Percentiles rank a stretch among this genome's conserved stretches.
Evolutionary conservation across 192 early-diverging fungal genomes (phyloP).

Genomic region (Allomyces macrogynus): DNA sequence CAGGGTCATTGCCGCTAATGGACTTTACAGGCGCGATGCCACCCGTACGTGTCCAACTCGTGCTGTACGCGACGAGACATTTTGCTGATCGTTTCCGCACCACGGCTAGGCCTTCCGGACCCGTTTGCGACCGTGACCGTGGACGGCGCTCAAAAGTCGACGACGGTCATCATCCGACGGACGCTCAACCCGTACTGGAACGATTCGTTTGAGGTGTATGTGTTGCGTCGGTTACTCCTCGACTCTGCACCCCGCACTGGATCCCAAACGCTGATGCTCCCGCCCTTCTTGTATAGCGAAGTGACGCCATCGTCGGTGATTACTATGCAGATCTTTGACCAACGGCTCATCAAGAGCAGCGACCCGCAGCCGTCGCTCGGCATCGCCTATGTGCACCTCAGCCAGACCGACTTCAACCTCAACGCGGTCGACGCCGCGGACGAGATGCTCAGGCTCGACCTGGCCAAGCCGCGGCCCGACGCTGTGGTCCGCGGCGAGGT

Average conservation of each 20-base stretch:
- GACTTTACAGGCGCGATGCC: constrained; percentile 73
- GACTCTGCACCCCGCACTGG: neutral
- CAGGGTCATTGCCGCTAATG: constrained; percentile 69
- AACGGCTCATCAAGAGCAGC: constrained; percentile 83
- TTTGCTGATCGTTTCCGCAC: neutral
- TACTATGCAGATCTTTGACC: constrained; percentile 92
- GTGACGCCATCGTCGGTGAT: constrained; percentile 56
- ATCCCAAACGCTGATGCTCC: neutral
- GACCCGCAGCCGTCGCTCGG: constrained; percentile 68
- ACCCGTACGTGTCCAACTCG: constrained; percentile 38
- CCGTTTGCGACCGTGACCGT: constrained; percentile 91
- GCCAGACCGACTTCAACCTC: constrained; percentile 55
- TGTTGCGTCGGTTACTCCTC: neutral
- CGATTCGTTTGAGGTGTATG: constrained; percentile 60
- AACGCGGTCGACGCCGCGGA: constrained; percentile 33
- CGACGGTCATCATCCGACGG: constrained; percentile 65
- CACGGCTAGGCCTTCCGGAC: constrained; percentile 60
- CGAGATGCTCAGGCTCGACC: constrained; percentile 76
- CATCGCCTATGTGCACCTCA: constrained; percentile 66
- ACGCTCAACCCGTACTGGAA: constrained; percentile 96
- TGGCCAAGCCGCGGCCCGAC: constrained; percentile 59
- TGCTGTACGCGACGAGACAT: neutral
- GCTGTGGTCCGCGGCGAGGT: constrained; percentile 75
- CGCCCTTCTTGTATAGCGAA: constrained; percentile 17
- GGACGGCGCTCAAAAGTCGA: constrained; percentile 86